Evolutionary conservation across 805 yeast species (phyloP).

Genomic region (Spathaspora hagerdaliae): DNA sequence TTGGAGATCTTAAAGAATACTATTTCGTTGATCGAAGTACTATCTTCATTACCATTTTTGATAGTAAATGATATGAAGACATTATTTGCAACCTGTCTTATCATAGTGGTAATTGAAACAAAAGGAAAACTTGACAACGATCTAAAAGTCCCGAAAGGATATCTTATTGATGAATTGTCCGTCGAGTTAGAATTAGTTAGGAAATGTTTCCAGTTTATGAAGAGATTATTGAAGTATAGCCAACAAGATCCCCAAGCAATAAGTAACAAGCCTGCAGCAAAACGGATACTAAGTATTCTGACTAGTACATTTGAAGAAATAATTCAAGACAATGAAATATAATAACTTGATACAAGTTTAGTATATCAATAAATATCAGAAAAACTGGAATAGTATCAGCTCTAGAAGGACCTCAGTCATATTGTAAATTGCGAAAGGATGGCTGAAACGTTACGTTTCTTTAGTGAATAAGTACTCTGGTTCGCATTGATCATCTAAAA

Average conservation of each 20-base stretch:
- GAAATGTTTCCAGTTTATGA: slow-evolving; percentile 23
- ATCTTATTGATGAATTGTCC: slow-evolving; percentile 11
- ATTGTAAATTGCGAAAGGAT: too few relatives aligned
- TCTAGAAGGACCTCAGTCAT: too few relatives aligned
- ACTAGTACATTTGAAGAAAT: slow-evolving; percentile 1
- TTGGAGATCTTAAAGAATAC: slow-evolving; percentile 21
- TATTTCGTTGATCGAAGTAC: slow-evolving; percentile 31
- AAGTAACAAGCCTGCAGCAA: slow-evolving; percentile 21
- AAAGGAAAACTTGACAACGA: slow-evolving; percentile 12
- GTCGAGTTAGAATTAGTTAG: slow-evolving; percentile 12
- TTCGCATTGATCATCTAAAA: too few relatives aligned
- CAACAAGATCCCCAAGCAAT: slow-evolving; percentile 18
- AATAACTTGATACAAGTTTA: too few relatives aligned
- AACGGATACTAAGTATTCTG: slow-evolving; percentile 11
- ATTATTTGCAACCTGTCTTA: slow-evolving; percentile 26
- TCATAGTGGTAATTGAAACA: slow-evolving; percentile 20
- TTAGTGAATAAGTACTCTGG: too few relatives aligned
- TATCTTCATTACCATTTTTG: slow-evolving; percentile 35
- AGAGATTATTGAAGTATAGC: slow-evolving; percentile 17
- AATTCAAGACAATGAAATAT: neutral
- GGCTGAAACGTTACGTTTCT: too few relatives aligned
- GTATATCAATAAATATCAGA: too few relatives aligned
- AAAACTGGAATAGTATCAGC: too few relatives aligned
- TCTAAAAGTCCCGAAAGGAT: slow-evolving; percentile 16
- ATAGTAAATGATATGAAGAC: slow-evolving; percentile 31